Conservation (phyloP, 768 basidiomycete genomes). For the Cantharellus cinnabarinus region DNA sequence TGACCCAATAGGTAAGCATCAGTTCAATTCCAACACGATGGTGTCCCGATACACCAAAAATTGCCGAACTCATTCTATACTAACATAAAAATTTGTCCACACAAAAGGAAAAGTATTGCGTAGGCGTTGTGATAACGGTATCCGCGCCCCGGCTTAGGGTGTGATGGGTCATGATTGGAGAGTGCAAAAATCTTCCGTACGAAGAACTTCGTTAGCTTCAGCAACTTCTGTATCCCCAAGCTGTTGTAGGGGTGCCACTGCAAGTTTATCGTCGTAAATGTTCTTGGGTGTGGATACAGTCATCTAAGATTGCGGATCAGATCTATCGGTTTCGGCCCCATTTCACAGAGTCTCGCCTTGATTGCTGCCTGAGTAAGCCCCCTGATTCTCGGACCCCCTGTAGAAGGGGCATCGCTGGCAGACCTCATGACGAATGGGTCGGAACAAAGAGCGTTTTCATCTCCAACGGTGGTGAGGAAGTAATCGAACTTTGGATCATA, state of each 20-base stretch:
- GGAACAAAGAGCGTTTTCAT: conserved; percentile 45
- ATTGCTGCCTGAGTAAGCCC: too few relatives aligned
- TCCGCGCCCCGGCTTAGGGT: conserved; percentile 47
- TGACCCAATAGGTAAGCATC: not conserved
- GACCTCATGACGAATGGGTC: conserved; percentile 31
- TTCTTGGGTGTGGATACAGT: conserved; percentile 53
- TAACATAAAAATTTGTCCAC: too few relatives aligned
- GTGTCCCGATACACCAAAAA: conserved; percentile 29
- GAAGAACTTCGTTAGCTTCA: conserved; percentile 36
- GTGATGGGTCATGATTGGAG: conserved; percentile 37
- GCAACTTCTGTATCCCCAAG: conserved; percentile 37
- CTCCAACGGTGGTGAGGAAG: conserved; percentile 49
- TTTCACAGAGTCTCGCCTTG: too few relatives aligned
- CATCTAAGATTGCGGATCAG: conserved; percentile 30
- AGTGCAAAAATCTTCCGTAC: conserved; percentile 45
- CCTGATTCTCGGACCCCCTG: too few relatives aligned
- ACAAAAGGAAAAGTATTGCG: conserved; percentile 1
- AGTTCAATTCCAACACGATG: not conserved
- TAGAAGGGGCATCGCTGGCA: conserved; percentile 13
- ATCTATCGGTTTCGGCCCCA: too few relatives aligned
- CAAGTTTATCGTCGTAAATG: conserved; percentile 39
- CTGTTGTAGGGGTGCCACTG: conserved; percentile 33
- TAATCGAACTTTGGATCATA: conserved; percentile 32
- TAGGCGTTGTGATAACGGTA: conserved; percentile 54
- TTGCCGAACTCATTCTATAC: conserved; percentile 30